A percentile compares a stretch with the other conserved stretches of the same genome.
These are phyloP conservation scores for Colletotrichum navitas DNA, from an alignment of 2,329 filamentous ascomycete species.

Conservation along the genomic window DNA sequence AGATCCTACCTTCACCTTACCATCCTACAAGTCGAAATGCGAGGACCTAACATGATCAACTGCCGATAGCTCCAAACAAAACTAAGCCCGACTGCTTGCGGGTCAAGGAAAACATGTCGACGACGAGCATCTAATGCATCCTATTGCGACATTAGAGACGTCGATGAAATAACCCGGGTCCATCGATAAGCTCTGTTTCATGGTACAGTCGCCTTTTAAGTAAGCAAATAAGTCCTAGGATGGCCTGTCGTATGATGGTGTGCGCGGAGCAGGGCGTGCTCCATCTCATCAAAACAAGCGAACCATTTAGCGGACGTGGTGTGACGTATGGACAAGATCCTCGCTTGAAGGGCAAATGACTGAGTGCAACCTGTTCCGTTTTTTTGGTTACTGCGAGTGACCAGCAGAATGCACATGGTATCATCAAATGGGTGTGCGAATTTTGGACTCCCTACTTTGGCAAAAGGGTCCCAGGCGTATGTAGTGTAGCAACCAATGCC, in stretches of 20 bases:
- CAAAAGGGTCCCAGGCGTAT: not conserved
- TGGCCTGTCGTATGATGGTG: not conserved
- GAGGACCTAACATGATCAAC: not conserved
- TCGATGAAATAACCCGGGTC: not conserved
- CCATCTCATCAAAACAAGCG: slow-evolving; percentile 13
- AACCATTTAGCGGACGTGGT: slow-evolving; percentile 2
- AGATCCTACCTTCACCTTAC: not conserved
- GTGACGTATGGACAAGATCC: not conserved
- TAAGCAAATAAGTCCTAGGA: not conserved
- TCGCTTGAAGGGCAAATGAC: not conserved
- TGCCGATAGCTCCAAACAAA: not conserved
- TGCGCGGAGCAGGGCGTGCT: not conserved
- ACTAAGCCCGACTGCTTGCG: not conserved
- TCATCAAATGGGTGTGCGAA: not conserved
- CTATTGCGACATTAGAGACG: not conserved
- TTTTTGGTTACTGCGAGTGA: slow-evolving; percentile 2
- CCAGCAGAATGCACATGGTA: not conserved
- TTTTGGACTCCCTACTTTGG: slow-evolving; percentile 9
- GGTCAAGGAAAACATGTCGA: not conserved
- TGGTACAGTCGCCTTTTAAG: not conserved
- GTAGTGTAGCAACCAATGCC: slow-evolving; percentile 4
- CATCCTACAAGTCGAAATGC: not conserved
- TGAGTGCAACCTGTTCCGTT: not conserved
- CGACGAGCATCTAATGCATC: not conserved
- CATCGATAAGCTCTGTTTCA: not conserved